Evolutionary conservation across 2,329 filamentous ascomycete genomes (phyloP).

Genomic region (Colletotrichum trifolii): DNA sequence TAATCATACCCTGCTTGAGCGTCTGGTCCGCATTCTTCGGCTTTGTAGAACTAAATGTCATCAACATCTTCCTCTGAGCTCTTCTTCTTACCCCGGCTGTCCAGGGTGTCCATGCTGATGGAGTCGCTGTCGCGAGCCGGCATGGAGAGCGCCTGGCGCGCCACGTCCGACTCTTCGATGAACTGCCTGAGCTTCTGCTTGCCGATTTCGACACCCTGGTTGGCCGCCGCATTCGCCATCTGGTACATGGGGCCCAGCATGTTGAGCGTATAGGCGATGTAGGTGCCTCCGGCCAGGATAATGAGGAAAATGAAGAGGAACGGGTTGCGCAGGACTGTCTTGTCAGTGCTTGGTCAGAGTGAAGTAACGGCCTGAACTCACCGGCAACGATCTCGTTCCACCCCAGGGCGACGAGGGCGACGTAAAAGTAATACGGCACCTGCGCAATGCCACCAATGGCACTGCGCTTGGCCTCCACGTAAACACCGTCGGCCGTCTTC

Average conservation of each 20-base stretch:
- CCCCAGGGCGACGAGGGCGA: conserved; percentile 86
- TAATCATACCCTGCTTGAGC: conserved; percentile 23
- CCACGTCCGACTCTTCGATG: conserved; percentile 86
- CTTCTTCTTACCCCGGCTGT: conserved; percentile 68
- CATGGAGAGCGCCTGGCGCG: conserved; percentile 85
- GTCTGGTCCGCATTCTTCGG: conserved; percentile 26
- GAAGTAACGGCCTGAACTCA: conserved; percentile 58
- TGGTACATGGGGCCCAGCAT: conserved; percentile 95
- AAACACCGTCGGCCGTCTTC: conserved; percentile 97
- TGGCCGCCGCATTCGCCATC: conserved; percentile 89
- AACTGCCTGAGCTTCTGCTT: conserved; percentile 93
- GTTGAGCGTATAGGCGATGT: conserved; percentile 93
- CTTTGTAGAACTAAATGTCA: conserved; percentile 58
- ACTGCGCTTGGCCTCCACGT: conserved; percentile 96
- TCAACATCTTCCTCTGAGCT: conserved; percentile 63
- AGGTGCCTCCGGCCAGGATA: conserved; percentile 79
- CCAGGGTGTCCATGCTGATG: conserved; percentile 70
- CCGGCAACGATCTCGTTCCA: conserved; percentile 98
- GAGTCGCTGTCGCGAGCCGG: conserved; percentile 59
- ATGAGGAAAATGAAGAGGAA: conserved; percentile 91
- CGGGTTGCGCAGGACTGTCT: conserved; percentile 88
- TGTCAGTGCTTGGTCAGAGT: conserved; percentile 26
- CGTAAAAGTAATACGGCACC: conserved; percentile 95
- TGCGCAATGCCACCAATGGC: conserved; percentile 96
- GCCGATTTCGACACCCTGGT: conserved; percentile 89